These are phyloP conservation scores for Hypomyces rosellus DNA, from an alignment of 2,329 filamentous ascomycete species.

Conservation along the genomic window DNA sequence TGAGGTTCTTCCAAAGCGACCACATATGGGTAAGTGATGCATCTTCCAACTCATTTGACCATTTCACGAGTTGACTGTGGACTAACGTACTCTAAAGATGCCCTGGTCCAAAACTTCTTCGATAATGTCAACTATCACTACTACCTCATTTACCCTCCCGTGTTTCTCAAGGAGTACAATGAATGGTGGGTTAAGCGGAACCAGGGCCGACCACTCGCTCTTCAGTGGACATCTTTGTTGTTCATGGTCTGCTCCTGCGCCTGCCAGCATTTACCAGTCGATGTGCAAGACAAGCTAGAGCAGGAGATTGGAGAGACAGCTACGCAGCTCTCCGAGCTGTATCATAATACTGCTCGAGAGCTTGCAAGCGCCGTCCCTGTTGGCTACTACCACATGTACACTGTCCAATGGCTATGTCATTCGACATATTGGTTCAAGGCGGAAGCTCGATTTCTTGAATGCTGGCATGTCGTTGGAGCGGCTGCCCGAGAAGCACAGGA, in stretches of 20 bases:
- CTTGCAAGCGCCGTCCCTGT: constrained; percentile 21
- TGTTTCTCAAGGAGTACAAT: constrained; percentile 24
- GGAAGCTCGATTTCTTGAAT: constrained; percentile 25
- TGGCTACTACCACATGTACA: constrained; percentile 23
- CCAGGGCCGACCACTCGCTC: constrained; percentile 15
- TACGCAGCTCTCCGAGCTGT: constrained; percentile 19
- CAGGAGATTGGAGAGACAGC: constrained; percentile 14
- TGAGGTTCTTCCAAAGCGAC: constrained; percentile 18
- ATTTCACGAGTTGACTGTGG: background rate
- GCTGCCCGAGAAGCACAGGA: constrained; percentile 25
- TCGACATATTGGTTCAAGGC: constrained; percentile 29
- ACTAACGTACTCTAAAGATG: constrained; percentile 15
- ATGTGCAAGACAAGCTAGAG: constrained; percentile 17
- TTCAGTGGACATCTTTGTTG: constrained; percentile 25
- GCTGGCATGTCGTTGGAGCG: constrained; percentile 26
- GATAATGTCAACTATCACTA: constrained; percentile 27
- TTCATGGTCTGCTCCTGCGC: constrained; percentile 24
- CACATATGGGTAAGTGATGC: constrained; percentile 19
- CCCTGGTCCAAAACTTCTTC: constrained; percentile 23
- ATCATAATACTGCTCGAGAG: constrained; percentile 20
- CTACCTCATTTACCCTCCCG: constrained; percentile 26
- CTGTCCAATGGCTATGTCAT: constrained; percentile 24
- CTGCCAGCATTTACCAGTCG: constrained; percentile 22
- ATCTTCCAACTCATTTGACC: background rate
- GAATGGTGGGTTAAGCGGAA: constrained; percentile 24